Evolutionary conservation across 345 rosid species (phyloP).

Genomic region (Ceriops tagal): DNA sequence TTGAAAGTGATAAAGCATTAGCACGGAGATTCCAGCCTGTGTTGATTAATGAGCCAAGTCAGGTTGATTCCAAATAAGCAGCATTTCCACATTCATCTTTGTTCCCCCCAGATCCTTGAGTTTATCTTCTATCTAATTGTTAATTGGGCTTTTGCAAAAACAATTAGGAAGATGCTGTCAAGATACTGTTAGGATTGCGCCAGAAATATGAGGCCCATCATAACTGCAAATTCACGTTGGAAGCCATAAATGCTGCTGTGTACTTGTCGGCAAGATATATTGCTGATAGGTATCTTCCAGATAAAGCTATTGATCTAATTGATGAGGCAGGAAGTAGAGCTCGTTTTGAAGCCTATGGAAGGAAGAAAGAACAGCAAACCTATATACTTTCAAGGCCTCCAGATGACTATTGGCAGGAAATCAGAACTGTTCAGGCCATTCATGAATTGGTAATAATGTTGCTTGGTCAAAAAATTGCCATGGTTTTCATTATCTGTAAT

Average conservation of each 20-base stretch:
- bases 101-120: not conserved
- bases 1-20: conserved; percentile 93
- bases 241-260: conserved; percentile 95
- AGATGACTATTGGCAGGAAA: conserved; percentile 96
- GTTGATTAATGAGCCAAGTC: conserved; percentile 78
- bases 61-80: conserved; percentile 42
- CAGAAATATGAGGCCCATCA: conserved; percentile 91
- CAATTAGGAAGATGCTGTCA: conserved; percentile 83
- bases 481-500: conserved; percentile 15
- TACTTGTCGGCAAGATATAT: conserved; percentile 79
- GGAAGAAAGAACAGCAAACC: conserved; percentile 73
- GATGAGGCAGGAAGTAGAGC: conserved; percentile 99
- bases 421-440: conserved; percentile 92
- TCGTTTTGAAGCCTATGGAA: conserved; percentile 71
- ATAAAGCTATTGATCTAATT: conserved; percentile 96
- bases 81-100: conserved; percentile 6
- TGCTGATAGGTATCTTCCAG: conserved; percentile 91
- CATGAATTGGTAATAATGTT: conserved; percentile 77
- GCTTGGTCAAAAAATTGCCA: conserved; percentile 9
- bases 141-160: conserved; percentile 17
- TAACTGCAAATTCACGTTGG: conserved; percentile 70
- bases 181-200: conserved; percentile 78
- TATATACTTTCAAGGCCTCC: conserved; percentile 80
- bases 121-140: conserved; percentile 11
- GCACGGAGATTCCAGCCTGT: conserved; percentile 97